Percentiles rank a stretch among this genome's conserved stretches.
Conservation (phyloP, 345 rosid species). For the Tarenaya hassleriana region DNA sequence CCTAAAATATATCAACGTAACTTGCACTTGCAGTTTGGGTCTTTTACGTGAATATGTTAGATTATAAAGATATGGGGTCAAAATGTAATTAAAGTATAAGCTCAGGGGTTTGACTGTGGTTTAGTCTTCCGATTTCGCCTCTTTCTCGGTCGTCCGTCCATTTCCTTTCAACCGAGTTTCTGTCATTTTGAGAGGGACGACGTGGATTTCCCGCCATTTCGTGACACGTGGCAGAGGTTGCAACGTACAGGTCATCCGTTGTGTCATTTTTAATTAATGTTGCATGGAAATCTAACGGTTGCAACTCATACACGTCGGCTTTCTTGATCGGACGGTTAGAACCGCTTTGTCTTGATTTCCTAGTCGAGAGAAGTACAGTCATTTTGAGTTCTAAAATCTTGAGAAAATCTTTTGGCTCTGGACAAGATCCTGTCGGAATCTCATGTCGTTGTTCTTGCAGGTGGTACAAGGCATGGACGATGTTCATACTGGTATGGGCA, state of each 20-base stretch:
- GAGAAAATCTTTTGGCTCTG: neutral
- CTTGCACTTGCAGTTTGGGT: no score
- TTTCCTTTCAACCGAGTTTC: no score
- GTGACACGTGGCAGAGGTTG: constrained; percentile 14
- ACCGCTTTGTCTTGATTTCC: no score
- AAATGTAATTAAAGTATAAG: neutral
- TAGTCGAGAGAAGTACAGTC: no score
- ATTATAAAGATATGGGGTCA: constrained; percentile 10
- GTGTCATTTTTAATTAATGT: no score
- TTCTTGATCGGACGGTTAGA: no score
- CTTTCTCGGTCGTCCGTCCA: constrained; percentile 12
- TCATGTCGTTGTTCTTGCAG: constrained; percentile 28
- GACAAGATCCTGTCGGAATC: neutral
- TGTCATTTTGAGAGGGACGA: no score
- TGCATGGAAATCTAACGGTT: no score
- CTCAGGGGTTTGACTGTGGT: constrained; percentile 6
- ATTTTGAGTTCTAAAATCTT: neutral
- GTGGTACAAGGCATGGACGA: constrained; percentile 58
- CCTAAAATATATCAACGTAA: neutral
- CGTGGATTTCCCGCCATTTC: constrained; percentile 25
- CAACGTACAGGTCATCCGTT: neutral
- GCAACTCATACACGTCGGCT: no score
- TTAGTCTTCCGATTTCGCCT: neutral
- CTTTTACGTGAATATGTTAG: neutral
- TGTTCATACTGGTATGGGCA: constrained; percentile 79